Conservation (phyloP, 768 basidiomycete genomes). For the Mycena venus region DNA sequence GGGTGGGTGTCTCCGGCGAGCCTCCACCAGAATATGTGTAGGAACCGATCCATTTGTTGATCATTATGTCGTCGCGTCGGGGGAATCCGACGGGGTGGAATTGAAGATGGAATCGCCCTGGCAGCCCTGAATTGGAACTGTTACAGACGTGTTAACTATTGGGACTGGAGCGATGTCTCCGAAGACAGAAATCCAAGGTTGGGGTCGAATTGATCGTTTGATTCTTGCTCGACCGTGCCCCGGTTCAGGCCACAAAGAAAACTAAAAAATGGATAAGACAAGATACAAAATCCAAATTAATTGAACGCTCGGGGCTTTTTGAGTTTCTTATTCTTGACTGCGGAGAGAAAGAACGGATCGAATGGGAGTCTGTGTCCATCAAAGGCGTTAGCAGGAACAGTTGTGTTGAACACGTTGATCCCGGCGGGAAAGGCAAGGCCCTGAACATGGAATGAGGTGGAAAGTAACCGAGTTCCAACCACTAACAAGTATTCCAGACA, state of each 20-base stretch:
- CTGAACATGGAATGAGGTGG: too few relatives aligned
- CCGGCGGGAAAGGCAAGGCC: background rate
- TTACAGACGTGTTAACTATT: background rate
- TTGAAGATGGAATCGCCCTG: background rate
- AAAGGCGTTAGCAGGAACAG: too few relatives aligned
- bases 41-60: too few relatives aligned
- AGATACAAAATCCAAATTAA: background rate
- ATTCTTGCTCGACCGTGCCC: background rate
- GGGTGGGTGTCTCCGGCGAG: background rate
- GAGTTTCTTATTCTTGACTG: background rate
- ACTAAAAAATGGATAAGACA: background rate
- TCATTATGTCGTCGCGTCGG: too few relatives aligned
- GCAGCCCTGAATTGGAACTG: background rate
- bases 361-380: too few relatives aligned
- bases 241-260: background rate
- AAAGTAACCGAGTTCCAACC: too few relatives aligned
- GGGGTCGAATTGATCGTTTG: background rate
- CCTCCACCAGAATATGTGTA: background rate
- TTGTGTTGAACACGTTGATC: background rate
- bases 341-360: background rate
- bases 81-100: background rate
- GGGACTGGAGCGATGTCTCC: too few relatives aligned
- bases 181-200: background rate
- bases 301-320: background rate
- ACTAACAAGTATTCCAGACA: background rate